Percentiles rank a stretch among this genome's conserved stretches.
phyloP scores from a whole-genome alignment of 129 eudicot genomes.

The Smallanthus sonchifolius region DNA sequence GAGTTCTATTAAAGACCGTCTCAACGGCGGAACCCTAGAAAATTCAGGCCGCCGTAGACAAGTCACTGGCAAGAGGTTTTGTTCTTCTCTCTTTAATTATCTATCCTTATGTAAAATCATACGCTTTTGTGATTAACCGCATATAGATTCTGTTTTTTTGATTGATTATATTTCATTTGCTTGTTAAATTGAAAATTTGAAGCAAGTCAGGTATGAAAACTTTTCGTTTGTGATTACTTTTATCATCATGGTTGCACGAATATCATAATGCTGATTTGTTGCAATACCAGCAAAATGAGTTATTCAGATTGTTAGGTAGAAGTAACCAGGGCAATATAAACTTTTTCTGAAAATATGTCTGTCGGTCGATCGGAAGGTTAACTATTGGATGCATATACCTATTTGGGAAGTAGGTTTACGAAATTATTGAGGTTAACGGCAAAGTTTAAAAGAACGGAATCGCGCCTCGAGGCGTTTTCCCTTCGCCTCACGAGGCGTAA shows the following conservation, averaged over 20 bases:
- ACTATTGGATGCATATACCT: too few species aligned
- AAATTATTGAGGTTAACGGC: too few species aligned
- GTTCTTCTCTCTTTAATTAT: not conserved
- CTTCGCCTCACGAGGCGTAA: too few species aligned
- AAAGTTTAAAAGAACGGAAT: too few species aligned
- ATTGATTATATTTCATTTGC: not conserved
- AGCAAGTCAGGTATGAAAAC: not conserved
- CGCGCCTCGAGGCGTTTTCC: too few species aligned
- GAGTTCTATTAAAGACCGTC: constrained; percentile 74
- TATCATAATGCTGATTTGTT: not conserved
- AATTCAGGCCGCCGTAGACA: constrained; percentile 52
- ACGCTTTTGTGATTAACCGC: not conserved
- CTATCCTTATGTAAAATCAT: not conserved
- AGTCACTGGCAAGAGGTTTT: constrained; percentile 74
- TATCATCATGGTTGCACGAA: not conserved
- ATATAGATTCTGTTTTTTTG: not conserved
- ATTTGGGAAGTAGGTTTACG: too few species aligned
- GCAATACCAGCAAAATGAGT: not conserved
- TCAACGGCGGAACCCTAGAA: constrained; percentile 46
- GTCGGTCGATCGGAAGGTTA: too few species aligned
- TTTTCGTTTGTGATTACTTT: not conserved
- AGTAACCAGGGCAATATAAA: too few species aligned
- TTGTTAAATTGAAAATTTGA: not conserved
- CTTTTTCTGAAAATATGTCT: too few species aligned
- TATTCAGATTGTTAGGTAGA: not conserved